Evolutionary conservation across 495 filamentous ascomycete species (phyloP).

Genomic region (Astrothelium macrocarpum): DNA sequence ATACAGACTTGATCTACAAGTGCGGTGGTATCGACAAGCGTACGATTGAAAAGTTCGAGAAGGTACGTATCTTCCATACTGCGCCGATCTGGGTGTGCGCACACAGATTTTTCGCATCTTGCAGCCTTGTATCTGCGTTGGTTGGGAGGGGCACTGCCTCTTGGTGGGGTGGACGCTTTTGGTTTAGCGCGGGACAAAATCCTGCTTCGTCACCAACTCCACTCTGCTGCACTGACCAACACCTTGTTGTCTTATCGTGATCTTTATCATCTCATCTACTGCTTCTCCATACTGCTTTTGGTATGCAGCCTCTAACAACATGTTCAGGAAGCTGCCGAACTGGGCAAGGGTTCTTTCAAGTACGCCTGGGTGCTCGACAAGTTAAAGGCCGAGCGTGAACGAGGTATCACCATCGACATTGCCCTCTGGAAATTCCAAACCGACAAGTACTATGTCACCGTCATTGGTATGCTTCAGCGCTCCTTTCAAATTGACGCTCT

Average conservation of each 20-base stretch:
- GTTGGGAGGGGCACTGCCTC: constrained; percentile 26
- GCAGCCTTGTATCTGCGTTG: constrained; percentile 18
- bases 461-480: constrained; percentile 15
- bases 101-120: constrained; percentile 25
- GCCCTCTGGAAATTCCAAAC: constrained; percentile 99
- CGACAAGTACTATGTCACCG: constrained; percentile 92
- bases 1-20: constrained; percentile 93
- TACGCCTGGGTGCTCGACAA: constrained; percentile 99
- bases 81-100: constrained; percentile 18
- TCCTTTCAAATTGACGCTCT: constrained; percentile 3
- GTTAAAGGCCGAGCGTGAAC: constrained; percentile 99
- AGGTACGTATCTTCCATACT: constrained; percentile 50
- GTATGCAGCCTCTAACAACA: constrained; percentile 31
- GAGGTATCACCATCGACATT: constrained; percentile 99
- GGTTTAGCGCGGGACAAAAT: background rate
- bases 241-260: background rate
- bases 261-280: background rate
- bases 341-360: constrained; percentile 99
- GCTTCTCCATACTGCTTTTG: background rate
- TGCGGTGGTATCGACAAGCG: constrained; percentile 99
- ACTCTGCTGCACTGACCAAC: background rate
- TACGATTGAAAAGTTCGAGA: constrained; percentile 99
- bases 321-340: constrained; percentile 86
- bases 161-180: constrained; percentile 9
- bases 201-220: background rate